Percentiles rank a stretch among this genome's conserved stretches.
phyloP scores from a whole-genome alignment of 306 rosid species.

The Sesbania bispinosa region DNA sequence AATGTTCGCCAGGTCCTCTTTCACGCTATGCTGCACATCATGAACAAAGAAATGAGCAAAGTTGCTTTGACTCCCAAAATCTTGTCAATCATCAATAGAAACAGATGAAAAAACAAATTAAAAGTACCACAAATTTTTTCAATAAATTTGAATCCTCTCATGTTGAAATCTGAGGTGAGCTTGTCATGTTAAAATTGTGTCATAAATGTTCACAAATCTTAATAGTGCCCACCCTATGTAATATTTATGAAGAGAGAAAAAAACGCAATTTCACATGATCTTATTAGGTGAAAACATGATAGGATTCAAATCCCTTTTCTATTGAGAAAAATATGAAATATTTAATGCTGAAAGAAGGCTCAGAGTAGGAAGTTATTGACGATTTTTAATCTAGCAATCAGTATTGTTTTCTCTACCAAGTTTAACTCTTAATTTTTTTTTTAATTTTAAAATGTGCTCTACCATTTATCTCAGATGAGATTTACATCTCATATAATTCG shows the following conservation, averaged over 20 bases:
- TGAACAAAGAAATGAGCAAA: constrained; percentile 24
- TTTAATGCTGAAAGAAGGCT: not conserved
- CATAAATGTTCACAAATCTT: too few species aligned
- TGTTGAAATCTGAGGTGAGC: too few species aligned
- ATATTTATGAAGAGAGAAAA: too few species aligned
- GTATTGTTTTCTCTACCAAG: not conserved
- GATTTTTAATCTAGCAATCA: constrained; percentile 6
- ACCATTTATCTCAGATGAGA: not conserved
- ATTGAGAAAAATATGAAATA: not conserved
- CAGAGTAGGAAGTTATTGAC: not conserved
- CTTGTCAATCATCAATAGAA: constrained; percentile 16
- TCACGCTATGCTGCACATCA: constrained; percentile 60
- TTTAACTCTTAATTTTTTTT: not conserved
- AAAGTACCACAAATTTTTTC: not conserved
- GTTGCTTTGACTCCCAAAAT: constrained; percentile 13
- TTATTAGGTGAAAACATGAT: too few species aligned
- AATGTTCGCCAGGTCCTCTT: constrained; percentile 74
- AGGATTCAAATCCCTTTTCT: too few species aligned
- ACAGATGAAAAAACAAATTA: not conserved
- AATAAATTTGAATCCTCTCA: too few species aligned
- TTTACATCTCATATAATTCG: not conserved
- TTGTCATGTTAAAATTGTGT: too few species aligned
- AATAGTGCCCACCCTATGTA: too few species aligned
- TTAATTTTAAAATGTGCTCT: not conserved
- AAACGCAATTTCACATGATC: too few species aligned